A percentile compares a stretch with the other conserved stretches of the same genome.
Conservation (phyloP, 768 basidiomycete species). For the Leccinum pellstonianum region DNA sequence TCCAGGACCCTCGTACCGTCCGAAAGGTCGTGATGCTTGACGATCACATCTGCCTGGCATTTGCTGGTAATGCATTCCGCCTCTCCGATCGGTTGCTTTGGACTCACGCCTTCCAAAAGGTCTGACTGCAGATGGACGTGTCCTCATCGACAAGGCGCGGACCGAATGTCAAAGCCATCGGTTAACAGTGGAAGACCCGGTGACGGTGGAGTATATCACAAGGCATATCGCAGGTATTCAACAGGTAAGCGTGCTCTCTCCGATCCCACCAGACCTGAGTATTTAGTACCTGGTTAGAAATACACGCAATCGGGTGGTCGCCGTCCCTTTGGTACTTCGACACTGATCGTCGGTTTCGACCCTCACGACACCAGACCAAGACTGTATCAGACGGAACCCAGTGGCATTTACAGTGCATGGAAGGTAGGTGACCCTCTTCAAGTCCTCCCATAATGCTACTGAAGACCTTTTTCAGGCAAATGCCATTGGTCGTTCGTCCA, state of each 20-base stretch:
- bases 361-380: slow-evolving; percentile 85
- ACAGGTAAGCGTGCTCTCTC: slow-evolving; percentile 57
- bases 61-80: slow-evolving; percentile 71
- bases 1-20: slow-evolving; percentile 97
- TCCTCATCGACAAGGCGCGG: slow-evolving; percentile 96
- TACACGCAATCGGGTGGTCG: slow-evolving; percentile 99
- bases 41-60: slow-evolving; percentile 95
- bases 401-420: slow-evolving; percentile 98
- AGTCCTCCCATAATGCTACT: neutral
- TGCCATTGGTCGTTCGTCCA: slow-evolving; percentile 95
- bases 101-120: slow-evolving; percentile 47
- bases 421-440: slow-evolving; percentile 55
- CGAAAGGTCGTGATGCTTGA: slow-evolving; percentile 98
- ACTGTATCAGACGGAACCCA: slow-evolving; percentile 95
- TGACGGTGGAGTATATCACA: slow-evolving; percentile 97
- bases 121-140: slow-evolving; percentile 94
- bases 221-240: slow-evolving; percentile 98
- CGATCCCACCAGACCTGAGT: neutral
- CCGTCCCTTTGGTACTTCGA: slow-evolving; percentile 96
- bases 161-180: slow-evolving; percentile 98
- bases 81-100: slow-evolving; percentile 4
- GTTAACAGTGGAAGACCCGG: slow-evolving; percentile 96
- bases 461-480: slow-evolving; percentile 64
- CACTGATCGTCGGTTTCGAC: slow-evolving; percentile 95
- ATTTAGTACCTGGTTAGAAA: slow-evolving; percentile 45